phyloP scores from a whole-genome alignment of 768 basidiomycete species.

The Erythrobasidium yunnanense region DNA sequence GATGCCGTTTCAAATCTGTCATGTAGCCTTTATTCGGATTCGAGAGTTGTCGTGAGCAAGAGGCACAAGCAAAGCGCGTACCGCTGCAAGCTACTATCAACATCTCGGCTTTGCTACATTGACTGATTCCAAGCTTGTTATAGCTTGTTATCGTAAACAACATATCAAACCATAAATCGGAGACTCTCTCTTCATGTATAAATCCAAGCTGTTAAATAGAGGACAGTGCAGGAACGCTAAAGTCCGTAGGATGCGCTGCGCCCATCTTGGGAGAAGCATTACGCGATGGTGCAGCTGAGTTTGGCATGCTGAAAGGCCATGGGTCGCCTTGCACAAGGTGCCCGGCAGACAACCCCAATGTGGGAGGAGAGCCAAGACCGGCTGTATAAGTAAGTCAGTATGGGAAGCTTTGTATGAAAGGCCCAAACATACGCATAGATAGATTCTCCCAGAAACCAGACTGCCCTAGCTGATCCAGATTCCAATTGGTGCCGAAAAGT shows the following conservation, averaged over 20 bases:
- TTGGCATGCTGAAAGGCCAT: slow-evolving; percentile 22
- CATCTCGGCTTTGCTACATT: too few species aligned
- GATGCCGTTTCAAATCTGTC: too few species aligned
- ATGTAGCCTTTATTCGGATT: too few species aligned
- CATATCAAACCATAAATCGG: too few species aligned
- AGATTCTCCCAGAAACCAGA: slow-evolving; percentile 26
- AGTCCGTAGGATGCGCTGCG: background rate
- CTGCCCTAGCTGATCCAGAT: slow-evolving; percentile 24
- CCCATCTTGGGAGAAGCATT: background rate
- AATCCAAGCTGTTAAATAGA: too few species aligned
- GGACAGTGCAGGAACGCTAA: background rate
- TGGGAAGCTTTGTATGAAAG: background rate
- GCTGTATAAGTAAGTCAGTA: slow-evolving; percentile 1
- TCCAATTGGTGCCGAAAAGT: background rate
- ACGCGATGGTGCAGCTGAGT: slow-evolving; percentile 15
- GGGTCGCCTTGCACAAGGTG: slow-evolving; percentile 22
- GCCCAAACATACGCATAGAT: slow-evolving; percentile 11
- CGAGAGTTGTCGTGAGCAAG: too few species aligned
- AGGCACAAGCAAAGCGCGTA: too few species aligned
- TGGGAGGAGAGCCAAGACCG: slow-evolving; percentile 20
- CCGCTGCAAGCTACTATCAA: too few species aligned
- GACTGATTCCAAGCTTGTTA: too few species aligned
- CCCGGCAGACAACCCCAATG: slow-evolving; percentile 16
- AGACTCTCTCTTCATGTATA: too few species aligned
- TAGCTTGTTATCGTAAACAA: too few species aligned